Base-by-base conservation (phyloP, 768 basidiomycete genomes). In the Rhodotorula taiwanensis region DNA sequence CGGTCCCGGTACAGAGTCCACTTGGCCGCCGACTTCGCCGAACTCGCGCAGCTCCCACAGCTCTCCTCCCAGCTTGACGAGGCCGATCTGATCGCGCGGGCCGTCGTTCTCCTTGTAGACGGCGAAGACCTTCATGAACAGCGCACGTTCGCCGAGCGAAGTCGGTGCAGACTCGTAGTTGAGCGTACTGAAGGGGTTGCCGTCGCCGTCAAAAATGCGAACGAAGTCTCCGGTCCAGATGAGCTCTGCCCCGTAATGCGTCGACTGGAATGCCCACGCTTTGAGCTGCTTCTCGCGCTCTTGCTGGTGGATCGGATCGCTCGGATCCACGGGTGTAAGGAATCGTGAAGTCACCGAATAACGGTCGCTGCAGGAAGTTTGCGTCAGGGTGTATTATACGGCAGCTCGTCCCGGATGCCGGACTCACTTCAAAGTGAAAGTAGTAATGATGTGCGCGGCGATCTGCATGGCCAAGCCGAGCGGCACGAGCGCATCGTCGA, bases 391-490 rank as follows among this genome's bases (percentile, higher is more conserved):
- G 33, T 54, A 58, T 31, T 30, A 83, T 81, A 81, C 83, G 15
- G 45, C 15, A 36, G 45, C 25, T n/a, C 13, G 7, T 23, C 21
- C 42, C 42, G n/a, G n/a, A n/a, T 43, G 14, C 1, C 5, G 88
- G 55, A 86, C 83, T 61, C 88, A 87, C 8, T 86, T 85, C 2
- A 86, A 79, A 41, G 81, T 80, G 86, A 87, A 91, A 67, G 77
- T 85, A 9, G 78, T 77, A 43, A 84, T 82, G 7, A 89, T 69
- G 43, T 79, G 79, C 0, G 84, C 80, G 0, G 83, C 86, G 34
- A 86, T 85, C 72, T 90, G 84, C 16, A 89, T 76, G 7, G 87
- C 88, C 21, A 86, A 75, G 3, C 84, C 84, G 71, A 81, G 87
- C 1, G 88, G 81, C 2, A 83, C 80, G 11, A 82, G 79, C 11